phyloP scores from a whole-genome alignment of 1,284 basidiomycete species.

The Malassezia brasiliensis region DNA sequence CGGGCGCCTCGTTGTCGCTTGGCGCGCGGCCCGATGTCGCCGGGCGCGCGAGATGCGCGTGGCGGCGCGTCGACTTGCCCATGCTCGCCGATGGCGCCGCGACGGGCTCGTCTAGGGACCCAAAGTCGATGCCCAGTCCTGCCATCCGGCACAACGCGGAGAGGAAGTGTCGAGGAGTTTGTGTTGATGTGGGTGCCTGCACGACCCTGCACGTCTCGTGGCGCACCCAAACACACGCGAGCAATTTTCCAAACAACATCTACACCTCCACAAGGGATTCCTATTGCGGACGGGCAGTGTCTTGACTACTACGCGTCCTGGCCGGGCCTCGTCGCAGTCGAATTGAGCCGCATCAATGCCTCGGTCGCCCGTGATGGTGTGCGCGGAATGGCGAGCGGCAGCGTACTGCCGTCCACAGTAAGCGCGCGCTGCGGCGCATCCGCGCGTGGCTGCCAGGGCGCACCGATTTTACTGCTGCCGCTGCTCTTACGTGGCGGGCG shows the following conservation, averaged over 20 bases:
- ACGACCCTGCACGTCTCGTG: neutral
- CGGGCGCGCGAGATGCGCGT: conserved; percentile 2
- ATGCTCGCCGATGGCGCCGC: conserved; percentile 14
- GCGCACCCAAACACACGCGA: neutral
- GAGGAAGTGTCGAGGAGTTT: neutral
- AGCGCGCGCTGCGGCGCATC: neutral
- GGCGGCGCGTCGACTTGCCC: conserved; percentile 3
- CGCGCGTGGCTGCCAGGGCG: neutral
- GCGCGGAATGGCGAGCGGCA: neutral
- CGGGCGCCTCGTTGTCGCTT: neutral
- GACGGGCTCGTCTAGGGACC: conserved; percentile 19
- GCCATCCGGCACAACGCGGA: conserved; percentile 20
- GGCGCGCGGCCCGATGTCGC: neutral
- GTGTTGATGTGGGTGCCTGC: conserved; percentile 3
- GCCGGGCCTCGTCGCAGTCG: neutral
- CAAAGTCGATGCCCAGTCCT: conserved; percentile 42
- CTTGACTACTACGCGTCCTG: neutral
- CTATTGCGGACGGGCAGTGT: neutral
- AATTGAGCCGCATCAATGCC: neutral
- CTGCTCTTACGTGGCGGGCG: neutral
- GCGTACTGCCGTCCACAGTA: neutral
- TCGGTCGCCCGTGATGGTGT: neutral
- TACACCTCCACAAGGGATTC: neutral
- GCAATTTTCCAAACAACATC: neutral
- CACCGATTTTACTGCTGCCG: neutral